Base-by-base conservation (phyloP, 1,284 basidiomycete species). In the Bondarzewia mesenterica region DNA sequence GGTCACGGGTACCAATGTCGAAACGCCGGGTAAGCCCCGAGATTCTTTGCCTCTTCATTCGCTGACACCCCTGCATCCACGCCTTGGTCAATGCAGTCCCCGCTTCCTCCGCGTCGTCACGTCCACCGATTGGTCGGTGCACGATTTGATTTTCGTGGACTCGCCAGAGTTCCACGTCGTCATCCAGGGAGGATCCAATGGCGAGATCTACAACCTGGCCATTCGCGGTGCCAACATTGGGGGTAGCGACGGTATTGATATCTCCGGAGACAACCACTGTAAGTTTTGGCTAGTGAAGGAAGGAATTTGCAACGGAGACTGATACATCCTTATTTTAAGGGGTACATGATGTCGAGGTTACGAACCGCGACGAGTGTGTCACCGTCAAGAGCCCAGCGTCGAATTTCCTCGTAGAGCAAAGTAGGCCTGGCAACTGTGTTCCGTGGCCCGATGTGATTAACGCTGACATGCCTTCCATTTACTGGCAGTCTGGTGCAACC, bases 161-260 rank as follows among this genome's bases (percentile, higher is more conserved):
- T 65, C 67, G 16, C 65, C 65, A 1, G 66, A 62, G 52, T 68
- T 68, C 60, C 67, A 68, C 48, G 52, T 67, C 10, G 60, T 68
- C 44, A 55, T 67, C 16, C 57, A 67, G 44, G 52, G 54, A 4
- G 63, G 62, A 2, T 57, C 57, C 7, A 63, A 63, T 44, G 65
- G 65, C 23, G 66, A 68, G 49, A 52, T 67, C 7, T 67, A 65
- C 54, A 67, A 67, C 52, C 48, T 67, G 46, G 63, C 63, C 23
- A 67, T 68, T 22, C 64, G 66, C 36, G 66, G 63, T 32, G 60
- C 58, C 1, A 62, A 66, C 52, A 52, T 67, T 43, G 66, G 65
- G 23, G 65, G 64, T 10, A 64, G 63, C 1, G 66, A 68, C 47
- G 66, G 65, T 6, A 56, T 68, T 21, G 66, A 68, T 45, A 60